Evolutionary conservation across 2,329 filamentous ascomycete genomes (phyloP), one percentile per base, ranked within the genome.

Genomic region (Cercospora zeina): DNA sequence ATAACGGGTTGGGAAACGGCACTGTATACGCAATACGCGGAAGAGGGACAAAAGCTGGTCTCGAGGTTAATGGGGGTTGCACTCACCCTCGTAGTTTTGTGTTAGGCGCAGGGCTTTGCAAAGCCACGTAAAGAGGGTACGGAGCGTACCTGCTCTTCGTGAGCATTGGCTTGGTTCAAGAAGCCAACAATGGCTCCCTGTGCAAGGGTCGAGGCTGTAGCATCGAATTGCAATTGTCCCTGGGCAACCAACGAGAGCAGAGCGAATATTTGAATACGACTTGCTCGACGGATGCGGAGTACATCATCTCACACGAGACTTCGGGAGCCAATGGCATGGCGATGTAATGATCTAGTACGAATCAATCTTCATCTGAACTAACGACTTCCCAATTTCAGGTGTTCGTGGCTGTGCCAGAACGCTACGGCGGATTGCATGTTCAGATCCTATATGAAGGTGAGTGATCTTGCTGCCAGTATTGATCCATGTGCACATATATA

Each of bases 1-100:
- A 14, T 31, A 34, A 13, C 31, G 30, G 49, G n/a, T 53, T 53
- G 49, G 30, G 30, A 21, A n/a, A 16, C n/a, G 13, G 14, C 7
- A 45, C 39, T 45, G 39, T 45, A 45, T 45, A 34, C 49, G 30
- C 49, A 16, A 49, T 30, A 49, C 42, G 54, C 56, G 47, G 60
- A 62, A 58, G 57, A 58, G 59, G 55, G 33, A 57, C 27, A 34
- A 65, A 68, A 68, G 61, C 62, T 65, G 64, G 62, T 63, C 62
- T 64, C 34, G 34, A 37, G 34, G 13, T 11, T 66, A 60, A 58
- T 62, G 57, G 66, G 58, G 63, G 62, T 57, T 27, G 55, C 34
- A 61, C 56, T 59, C 30, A 21, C 33, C 51, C 53, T 31, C 59
- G 42, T 53, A 49, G 39, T 19, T 57, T 57, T 19, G 37, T 34